phyloP scores from a whole-genome alignment of 2,329 filamentous ascomycete genomes.

The Metarhizium album region DNA sequence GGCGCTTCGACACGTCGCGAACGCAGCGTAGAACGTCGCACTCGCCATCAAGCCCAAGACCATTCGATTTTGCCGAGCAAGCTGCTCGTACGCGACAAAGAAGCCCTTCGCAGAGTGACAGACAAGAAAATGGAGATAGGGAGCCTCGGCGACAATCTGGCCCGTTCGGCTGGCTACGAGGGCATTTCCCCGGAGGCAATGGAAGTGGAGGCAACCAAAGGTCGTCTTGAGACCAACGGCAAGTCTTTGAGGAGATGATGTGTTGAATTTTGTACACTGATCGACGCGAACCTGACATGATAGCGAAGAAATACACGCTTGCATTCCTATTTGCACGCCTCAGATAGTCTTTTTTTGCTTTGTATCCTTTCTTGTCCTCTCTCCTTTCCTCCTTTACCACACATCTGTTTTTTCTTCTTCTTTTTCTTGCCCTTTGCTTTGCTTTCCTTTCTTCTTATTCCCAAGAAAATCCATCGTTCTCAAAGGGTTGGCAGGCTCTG shows the following conservation, averaged over 20 bases:
- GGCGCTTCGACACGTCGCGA: constrained; percentile 23
- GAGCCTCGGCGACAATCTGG: constrained; percentile 23
- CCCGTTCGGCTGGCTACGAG: constrained; percentile 33
- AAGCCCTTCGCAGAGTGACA: constrained; percentile 27
- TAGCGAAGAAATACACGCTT: not conserved
- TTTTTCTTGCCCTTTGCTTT: not conserved
- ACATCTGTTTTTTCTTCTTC: not conserved
- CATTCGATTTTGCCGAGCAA: constrained; percentile 17
- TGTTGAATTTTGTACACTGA: too few species aligned
- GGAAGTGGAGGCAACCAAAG: constrained; percentile 17
- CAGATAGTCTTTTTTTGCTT: not conserved
- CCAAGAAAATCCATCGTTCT: not conserved
- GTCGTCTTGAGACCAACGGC: constrained; percentile 18
- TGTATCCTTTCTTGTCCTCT: not conserved
- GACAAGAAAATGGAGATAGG: constrained; percentile 17
- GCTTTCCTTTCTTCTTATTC: not conserved
- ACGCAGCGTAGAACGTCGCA: constrained; percentile 26
- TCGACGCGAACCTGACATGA: not conserved
- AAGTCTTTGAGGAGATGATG: constrained; percentile 9
- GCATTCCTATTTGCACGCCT: not conserved
- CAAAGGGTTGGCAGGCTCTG: not conserved
- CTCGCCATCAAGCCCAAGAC: constrained; percentile 26
- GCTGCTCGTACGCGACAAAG: constrained; percentile 25
- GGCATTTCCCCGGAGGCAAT: constrained; percentile 24
- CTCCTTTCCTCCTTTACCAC: not conserved